Evolutionary conservation across 805 yeast genomes (phyloP).

Genomic region (Starmerella apis): DNA sequence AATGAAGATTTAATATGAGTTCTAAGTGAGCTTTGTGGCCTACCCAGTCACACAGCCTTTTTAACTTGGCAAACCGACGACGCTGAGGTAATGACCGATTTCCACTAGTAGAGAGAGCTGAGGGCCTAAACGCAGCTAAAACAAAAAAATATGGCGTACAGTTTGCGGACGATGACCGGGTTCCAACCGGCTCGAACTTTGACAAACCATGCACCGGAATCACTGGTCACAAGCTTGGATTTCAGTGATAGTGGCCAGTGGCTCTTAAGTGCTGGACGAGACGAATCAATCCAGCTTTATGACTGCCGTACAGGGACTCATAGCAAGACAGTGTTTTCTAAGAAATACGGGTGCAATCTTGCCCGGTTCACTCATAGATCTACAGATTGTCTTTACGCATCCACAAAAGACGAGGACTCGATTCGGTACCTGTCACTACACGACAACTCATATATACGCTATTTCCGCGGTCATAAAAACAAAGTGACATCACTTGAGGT

Average conservation of each 20-base stretch:
- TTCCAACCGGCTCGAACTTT: conserved; percentile 15
- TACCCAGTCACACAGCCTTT: no score
- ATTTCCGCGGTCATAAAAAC: conserved; percentile 78
- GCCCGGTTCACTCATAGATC: conserved; percentile 74
- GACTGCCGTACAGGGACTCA: conserved; percentile 57
- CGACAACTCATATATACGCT: conserved; percentile 69
- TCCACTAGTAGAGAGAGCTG: not conserved
- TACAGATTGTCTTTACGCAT: conserved; percentile 65
- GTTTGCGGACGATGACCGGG: conserved; percentile 4
- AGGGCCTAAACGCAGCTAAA: no score
- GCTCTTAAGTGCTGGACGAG: conserved; percentile 64
- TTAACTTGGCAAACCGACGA: no score
- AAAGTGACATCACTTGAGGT: conserved; percentile 64
- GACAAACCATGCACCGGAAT: conserved; percentile 16
- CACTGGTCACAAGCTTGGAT: conserved; percentile 38
- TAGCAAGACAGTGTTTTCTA: conserved; percentile 57
- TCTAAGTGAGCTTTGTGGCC: no score
- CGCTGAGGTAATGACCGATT: conserved; percentile 4
- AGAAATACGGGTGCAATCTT: conserved; percentile 84
- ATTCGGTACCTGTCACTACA: conserved; percentile 65
- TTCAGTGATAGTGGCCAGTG: conserved; percentile 78
- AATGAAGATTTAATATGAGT: no score
- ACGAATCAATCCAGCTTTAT: conserved; percentile 73
- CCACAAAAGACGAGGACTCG: conserved; percentile 55
- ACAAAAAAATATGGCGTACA: conserved; percentile 11